Evolutionary conservation across 2,329 filamentous ascomycete species (phyloP).

Genomic region (Pyricularia pennisetigena): DNA sequence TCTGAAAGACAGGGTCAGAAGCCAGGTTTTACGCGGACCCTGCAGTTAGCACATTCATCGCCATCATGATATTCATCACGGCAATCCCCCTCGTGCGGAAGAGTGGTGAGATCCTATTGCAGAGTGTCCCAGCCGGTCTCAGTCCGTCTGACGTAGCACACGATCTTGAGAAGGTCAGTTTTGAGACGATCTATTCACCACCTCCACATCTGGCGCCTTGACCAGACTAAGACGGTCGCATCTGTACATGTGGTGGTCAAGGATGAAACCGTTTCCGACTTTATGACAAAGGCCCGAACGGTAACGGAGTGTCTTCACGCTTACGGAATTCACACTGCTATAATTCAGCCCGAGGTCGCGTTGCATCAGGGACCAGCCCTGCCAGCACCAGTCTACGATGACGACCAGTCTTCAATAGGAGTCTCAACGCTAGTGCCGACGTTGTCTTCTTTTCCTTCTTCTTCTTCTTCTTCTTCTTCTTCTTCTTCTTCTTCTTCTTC

Average conservation of each 20-base stretch:
- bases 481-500: not conserved
- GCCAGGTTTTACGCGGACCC: slow-evolving; percentile 64
- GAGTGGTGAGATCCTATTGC: slow-evolving; percentile 56
- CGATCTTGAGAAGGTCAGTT: slow-evolving; percentile 52
- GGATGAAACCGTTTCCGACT: slow-evolving; percentile 43
- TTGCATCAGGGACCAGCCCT: not conserved
- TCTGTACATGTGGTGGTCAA: slow-evolving; percentile 59
- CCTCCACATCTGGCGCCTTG: slow-evolving; percentile 64
- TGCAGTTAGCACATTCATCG: slow-evolving; percentile 56
- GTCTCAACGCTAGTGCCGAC: not conserved
- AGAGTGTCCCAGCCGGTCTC: slow-evolving; percentile 53
- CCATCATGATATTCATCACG: slow-evolving; percentile 60
- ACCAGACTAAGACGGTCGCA: slow-evolving; percentile 60
- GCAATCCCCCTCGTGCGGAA: slow-evolving; percentile 52
- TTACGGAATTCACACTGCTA: slow-evolving; percentile 63
- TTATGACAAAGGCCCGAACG: slow-evolving; percentile 49
- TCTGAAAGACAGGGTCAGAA: slow-evolving; percentile 53
- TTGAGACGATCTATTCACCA: slow-evolving; percentile 44
- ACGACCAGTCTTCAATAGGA: not conserved
- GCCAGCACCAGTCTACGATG: not conserved
- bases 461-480: not conserved
- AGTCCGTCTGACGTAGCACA: slow-evolving; percentile 53
- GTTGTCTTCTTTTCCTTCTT: not conserved
- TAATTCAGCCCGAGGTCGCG: slow-evolving; percentile 54
- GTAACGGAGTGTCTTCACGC: slow-evolving; percentile 62